Evolutionary conservation across 2,329 filamentous ascomycete genomes (phyloP).

Genomic region (Dendryphion nanum): DNA sequence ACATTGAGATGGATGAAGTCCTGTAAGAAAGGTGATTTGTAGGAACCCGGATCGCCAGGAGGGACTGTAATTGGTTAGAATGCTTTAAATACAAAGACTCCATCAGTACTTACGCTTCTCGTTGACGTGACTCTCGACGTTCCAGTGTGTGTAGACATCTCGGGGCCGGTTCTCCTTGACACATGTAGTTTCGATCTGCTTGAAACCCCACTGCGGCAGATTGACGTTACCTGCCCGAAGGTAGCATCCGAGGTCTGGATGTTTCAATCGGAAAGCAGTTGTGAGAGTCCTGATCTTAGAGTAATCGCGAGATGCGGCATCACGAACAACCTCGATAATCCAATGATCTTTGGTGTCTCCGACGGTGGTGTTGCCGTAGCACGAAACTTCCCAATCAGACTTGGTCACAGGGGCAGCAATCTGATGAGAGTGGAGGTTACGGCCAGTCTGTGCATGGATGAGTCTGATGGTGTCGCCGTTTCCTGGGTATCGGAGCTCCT

Average conservation of each 20-base stretch:
- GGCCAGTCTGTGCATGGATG: conserved; percentile 91
- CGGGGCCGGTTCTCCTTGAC: conserved; percentile 88
- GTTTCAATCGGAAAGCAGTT: conserved; percentile 85
- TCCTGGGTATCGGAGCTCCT: conserved; percentile 69
- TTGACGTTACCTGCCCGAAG: conserved; percentile 94
- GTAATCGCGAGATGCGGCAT: conserved; percentile 82
- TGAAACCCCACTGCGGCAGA: conserved; percentile 98
- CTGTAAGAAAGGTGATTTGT: conserved; percentile 95
- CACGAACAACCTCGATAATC: conserved; percentile 86
- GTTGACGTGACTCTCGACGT: conserved; percentile 92
- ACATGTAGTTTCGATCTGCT: conserved; percentile 97
- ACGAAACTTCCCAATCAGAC: conserved; percentile 87
- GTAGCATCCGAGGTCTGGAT: conserved; percentile 83
- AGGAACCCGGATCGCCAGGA: conserved; percentile 81
- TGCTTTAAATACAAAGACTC: too few species aligned
- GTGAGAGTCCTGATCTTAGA: conserved; percentile 87
- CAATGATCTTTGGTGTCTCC: conserved; percentile 98
- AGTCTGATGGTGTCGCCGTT: conserved; percentile 79
- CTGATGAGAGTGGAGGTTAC: conserved; percentile 93
- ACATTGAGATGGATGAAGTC: conserved; percentile 98
- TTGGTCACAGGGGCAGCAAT: conserved; percentile 88
- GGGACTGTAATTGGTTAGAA: conserved; percentile 68
- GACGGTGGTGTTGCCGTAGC: conserved; percentile 91
- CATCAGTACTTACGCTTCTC: conserved; percentile 76
- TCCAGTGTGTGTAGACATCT: conserved; percentile 98